Percentiles rank a stretch among this genome's conserved stretches.
Evolutionary conservation across 306 rosid genomes (phyloP).

Genomic region (Quercus bicolor): DNA sequence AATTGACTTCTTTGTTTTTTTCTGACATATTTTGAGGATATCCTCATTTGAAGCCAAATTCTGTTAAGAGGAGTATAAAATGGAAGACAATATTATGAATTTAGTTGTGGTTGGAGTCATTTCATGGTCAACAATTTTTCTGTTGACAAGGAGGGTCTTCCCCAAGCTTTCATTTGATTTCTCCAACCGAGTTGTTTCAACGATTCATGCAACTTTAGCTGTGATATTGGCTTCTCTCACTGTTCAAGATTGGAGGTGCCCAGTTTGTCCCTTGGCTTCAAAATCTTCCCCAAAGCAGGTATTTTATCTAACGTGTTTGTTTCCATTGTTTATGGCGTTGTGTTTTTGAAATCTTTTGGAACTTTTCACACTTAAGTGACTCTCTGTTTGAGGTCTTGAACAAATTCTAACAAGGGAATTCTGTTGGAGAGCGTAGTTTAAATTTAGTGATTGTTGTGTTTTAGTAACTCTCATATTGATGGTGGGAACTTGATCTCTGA

Average conservation of each 20-base stretch:
- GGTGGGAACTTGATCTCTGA: conserved; percentile 9
- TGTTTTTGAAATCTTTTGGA: background rate
- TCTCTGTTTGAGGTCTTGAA: background rate
- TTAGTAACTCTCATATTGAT: background rate
- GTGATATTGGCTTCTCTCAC: conserved; percentile 63
- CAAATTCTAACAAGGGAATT: too few relatives aligned
- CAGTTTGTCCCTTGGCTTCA: conserved; percentile 60
- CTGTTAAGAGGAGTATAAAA: background rate
- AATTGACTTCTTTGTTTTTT: too few relatives aligned
- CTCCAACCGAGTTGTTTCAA: conserved; percentile 65
- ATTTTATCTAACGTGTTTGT: background rate
- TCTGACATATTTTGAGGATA: too few relatives aligned
- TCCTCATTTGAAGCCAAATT: background rate
- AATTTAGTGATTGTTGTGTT: background rate
- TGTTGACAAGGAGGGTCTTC: conserved; percentile 37
- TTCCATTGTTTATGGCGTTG: background rate
- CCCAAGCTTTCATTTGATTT: conserved; percentile 56
- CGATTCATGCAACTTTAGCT: conserved; percentile 62
- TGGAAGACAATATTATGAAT: conserved; percentile 43
- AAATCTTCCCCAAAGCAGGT: conserved; percentile 62
- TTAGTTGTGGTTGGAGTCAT: conserved; percentile 48
- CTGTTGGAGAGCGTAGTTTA: too few relatives aligned
- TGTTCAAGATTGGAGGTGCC: conserved; percentile 69
- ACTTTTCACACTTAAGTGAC: background rate
- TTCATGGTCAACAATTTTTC: conserved; percentile 65